A percentile compares a stretch with the other conserved stretches of the same genome.
These are phyloP conservation scores for Botrytis tulipae DNA, from an alignment of 2,329 filamentous ascomycete species.

Conservation along the genomic window DNA sequence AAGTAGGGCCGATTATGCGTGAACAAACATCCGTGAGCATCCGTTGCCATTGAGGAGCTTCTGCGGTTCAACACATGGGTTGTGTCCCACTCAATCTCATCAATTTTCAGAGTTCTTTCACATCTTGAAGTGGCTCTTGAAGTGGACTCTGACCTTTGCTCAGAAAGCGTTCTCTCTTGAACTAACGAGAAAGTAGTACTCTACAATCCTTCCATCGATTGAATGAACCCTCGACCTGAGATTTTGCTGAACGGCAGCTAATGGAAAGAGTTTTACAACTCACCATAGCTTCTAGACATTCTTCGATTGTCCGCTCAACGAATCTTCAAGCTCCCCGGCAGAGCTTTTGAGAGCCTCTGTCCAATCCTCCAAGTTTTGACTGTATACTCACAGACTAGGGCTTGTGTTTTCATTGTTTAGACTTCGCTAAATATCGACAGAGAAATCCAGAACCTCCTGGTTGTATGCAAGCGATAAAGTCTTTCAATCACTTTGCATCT, in stretches of 20 bases:
- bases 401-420: neutral
- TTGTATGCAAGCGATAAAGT: neutral
- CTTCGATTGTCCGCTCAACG: neutral
- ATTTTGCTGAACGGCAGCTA: neutral
- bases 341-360: no score
- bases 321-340: neutral
- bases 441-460: neutral
- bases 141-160: neutral
- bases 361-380: neutral
- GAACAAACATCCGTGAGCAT: no score
- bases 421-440: neutral
- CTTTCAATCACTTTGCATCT: neutral
- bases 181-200: fast-evolving
- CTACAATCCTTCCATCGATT: neutral
- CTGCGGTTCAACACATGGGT: no score
- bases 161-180: fast-evolving
- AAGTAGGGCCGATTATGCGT: no score
- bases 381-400: neutral
- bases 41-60: no score
- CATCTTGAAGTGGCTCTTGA: neutral
- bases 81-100: neutral
- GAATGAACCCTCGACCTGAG: neutral
- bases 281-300: neutral
- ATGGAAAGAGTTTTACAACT: no score
- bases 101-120: neutral